phyloP scores from a whole-genome alignment of 208 protist species.

The Strigomonas oncopelti region DNA sequence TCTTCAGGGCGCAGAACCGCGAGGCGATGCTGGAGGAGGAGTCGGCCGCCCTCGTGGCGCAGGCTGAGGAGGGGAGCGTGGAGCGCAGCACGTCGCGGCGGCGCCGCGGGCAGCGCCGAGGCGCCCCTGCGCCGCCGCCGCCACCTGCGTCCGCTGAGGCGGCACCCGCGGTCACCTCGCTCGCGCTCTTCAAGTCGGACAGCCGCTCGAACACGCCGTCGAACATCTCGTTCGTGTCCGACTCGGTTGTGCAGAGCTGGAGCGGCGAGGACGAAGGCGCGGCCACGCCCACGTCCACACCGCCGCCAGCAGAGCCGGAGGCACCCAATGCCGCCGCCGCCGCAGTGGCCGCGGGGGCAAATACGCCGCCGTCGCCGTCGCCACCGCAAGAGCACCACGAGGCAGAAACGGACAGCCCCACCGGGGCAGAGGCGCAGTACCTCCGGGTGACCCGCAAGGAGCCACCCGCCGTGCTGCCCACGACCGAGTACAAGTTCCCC shows the following conservation, averaged over 20 bases:
- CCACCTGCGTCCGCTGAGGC: not conserved
- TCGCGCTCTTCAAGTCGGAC: not conserved
- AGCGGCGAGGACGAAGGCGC: too few relatives aligned
- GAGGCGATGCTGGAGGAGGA: conserved; percentile 3
- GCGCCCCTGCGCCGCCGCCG: not conserved
- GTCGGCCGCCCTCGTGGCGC: not conserved
- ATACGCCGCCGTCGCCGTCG: not conserved
- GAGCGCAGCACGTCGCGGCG: not conserved
- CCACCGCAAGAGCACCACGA: not conserved
- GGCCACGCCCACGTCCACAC: not conserved
- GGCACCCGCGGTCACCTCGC: not conserved
- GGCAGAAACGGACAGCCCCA: not conserved
- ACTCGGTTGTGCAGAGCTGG: too few relatives aligned
- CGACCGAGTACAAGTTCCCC: too few relatives aligned
- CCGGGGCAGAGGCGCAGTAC: too few relatives aligned
- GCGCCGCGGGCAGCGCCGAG: not conserved
- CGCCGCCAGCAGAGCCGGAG: not conserved
- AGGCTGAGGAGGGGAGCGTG: not conserved
- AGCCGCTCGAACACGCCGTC: not conserved
- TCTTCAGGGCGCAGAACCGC: conserved; percentile 10
- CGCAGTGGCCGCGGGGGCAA: not conserved
- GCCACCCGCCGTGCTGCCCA: too few relatives aligned
- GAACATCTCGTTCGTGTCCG: not conserved
- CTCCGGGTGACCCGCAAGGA: too few relatives aligned
- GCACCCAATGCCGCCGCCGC: not conserved